These are phyloP conservation scores for Tricladium varicosporioides DNA, from an alignment of 2,329 filamentous ascomycete genomes.

Conservation along the genomic window DNA sequence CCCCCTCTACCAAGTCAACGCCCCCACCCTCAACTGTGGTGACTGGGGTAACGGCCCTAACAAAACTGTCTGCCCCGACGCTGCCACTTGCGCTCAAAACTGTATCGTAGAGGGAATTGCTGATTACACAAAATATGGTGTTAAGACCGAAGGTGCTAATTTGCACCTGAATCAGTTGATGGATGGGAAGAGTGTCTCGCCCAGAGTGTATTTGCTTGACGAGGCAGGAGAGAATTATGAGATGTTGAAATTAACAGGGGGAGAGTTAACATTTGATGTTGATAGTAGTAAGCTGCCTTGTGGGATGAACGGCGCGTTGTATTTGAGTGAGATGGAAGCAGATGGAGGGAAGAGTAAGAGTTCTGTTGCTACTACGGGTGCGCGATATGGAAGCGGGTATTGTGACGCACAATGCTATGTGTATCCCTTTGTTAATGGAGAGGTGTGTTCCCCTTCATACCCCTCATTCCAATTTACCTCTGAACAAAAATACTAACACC, in stretches of 20 bases:
- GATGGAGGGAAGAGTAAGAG: slow-evolving; percentile 56
- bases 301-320: slow-evolving; percentile 70
- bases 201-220: slow-evolving; percentile 44
- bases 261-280: slow-evolving; percentile 60
- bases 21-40: slow-evolving; percentile 27
- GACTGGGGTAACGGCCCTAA: slow-evolving; percentile 39
- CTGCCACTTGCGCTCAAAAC: slow-evolving; percentile 49
- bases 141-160: slow-evolving; percentile 37
- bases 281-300: slow-evolving; percentile 66
- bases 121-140: slow-evolving; percentile 46
- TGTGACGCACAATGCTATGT: slow-evolving; percentile 58
- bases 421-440: slow-evolving; percentile 48
- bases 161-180: slow-evolving; percentile 35
- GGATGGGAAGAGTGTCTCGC: slow-evolving; percentile 32
- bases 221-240: slow-evolving; percentile 53
- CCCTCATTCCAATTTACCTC: too few relatives aligned
- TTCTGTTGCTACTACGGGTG: slow-evolving; percentile 43
- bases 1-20: slow-evolving; percentile 42
- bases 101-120: slow-evolving; percentile 51
- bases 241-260: slow-evolving; percentile 52
- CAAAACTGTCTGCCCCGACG: slow-evolving; percentile 46
- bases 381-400: slow-evolving; percentile 57
- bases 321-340: slow-evolving; percentile 61
- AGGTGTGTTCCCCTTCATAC: slow-evolving; percentile 32
- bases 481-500: too few relatives aligned